phyloP scores from a whole-genome alignment of 177 flowering plant species.

The Vitis hybrid region DNA sequence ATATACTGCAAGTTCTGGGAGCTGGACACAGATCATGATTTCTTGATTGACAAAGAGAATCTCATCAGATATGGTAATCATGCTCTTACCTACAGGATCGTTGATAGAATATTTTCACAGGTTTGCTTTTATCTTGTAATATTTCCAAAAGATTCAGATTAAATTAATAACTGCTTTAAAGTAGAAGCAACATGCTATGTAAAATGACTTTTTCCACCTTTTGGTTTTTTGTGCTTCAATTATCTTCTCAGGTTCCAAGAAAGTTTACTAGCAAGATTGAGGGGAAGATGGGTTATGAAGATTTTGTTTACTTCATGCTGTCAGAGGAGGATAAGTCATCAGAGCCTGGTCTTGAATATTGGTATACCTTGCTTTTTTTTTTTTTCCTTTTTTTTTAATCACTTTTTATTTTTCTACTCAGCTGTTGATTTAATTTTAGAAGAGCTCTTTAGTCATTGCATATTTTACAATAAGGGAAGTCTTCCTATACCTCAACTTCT shows the following conservation, averaged over 20 bases:
- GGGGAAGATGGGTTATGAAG: slow-evolving; percentile 89
- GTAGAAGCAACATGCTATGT: neutral
- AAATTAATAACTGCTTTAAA: no score
- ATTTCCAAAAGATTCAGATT: neutral
- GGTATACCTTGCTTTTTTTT: slow-evolving; percentile 41
- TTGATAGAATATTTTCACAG: slow-evolving; percentile 62
- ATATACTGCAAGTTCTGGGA: slow-evolving; percentile 99
- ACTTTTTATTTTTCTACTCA: neutral
- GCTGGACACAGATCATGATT: slow-evolving; percentile 89
- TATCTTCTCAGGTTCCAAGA: slow-evolving; percentile 37
- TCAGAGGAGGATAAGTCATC: slow-evolving; percentile 87
- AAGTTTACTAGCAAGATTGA: slow-evolving; percentile 51
- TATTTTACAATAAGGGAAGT: no score
- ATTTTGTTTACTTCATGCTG: slow-evolving; percentile 66
- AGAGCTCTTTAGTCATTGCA: no score
- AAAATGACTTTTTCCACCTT: neutral
- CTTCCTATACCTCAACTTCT: no score
- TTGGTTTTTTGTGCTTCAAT: slow-evolving; percentile 1
- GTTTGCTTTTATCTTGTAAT: slow-evolving; percentile 21
- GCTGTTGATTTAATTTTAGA: no score
- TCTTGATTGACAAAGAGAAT: slow-evolving; percentile 59
- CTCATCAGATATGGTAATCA: slow-evolving; percentile 60
- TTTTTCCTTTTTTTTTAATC: no score
- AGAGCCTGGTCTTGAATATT: slow-evolving; percentile 90
- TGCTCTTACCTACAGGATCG: slow-evolving; percentile 58